Evolutionary conservation across 2,329 filamentous ascomycete genomes (phyloP), one percentile per base, ranked within the genome.

Genomic region (Xylaria sp.): DNA sequence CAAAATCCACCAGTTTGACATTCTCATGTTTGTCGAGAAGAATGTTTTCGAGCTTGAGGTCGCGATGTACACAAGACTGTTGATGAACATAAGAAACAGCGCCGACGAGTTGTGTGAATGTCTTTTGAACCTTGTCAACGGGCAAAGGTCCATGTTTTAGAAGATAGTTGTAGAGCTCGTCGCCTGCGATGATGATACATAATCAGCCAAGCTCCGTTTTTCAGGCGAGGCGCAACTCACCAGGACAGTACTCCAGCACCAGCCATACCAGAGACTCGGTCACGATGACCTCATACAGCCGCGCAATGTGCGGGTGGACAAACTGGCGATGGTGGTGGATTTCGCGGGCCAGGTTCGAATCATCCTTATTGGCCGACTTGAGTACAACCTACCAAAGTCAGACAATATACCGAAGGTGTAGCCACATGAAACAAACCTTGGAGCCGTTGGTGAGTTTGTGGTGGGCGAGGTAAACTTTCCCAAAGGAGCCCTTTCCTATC

Each of bases 241-340:
- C 94, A 71, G 93, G 91, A 81, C 96, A 99, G 79, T 97, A 99
- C 83, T 99, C 96, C 76, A 99, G 84, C 34, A 97, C 96, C 77
- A 99, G 86, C 96, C 96, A 99, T 61, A 99, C 97, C 79, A 98
- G 81, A 58, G 85, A 90, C 82, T 99, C 96, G 1, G 96, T 99
- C 70, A 99, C 94, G 75, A 99, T 97, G 68, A 99, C 95, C 84
- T 99, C 96, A 84, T 99, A 98, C 24, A 99, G 85, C 59, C 96
- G 89, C 54, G 96, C 94, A 75, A 99, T 99, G 82, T 99, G 96
- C 24, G 96, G 96, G 78, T 99, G 96, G 72, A 97, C 88, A 81
- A 99, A 98, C 81, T 99, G 96, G 74, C 96, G 92, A 80, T 99
- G 96, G 79, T 99, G 96, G 80, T 99, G 96, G 75, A 99, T 99